phyloP scores from a whole-genome alignment of 2,329 filamentous ascomycete genomes.

The Ramularia endophylla region DNA sequence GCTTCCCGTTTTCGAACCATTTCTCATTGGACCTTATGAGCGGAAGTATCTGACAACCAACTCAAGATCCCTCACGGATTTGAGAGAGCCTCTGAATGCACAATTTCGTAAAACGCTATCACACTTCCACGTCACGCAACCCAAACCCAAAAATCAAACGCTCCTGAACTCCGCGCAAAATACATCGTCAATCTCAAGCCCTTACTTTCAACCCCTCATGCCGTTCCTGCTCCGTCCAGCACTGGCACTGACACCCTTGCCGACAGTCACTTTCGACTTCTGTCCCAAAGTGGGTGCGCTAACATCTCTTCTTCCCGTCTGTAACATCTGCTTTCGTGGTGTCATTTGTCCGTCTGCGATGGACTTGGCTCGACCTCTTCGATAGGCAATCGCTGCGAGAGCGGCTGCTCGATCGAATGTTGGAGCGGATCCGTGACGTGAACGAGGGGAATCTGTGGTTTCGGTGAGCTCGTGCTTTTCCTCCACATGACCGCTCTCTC shows the following conservation, averaged over 20 bases:
- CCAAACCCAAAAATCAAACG: too few relatives aligned
- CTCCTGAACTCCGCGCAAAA: too few relatives aligned
- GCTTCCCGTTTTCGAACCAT: too few relatives aligned
- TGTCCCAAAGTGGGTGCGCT: constrained; percentile 37
- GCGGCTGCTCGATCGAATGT: constrained; percentile 60
- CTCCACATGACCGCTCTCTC: constrained; percentile 10
- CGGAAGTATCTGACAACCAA: too few relatives aligned
- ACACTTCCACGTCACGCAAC: too few relatives aligned
- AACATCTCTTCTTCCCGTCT: constrained; percentile 42
- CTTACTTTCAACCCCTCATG: too few relatives aligned
- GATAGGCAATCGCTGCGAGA: constrained; percentile 66
- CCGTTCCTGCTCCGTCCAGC: background rate
- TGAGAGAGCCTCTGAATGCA: too few relatives aligned
- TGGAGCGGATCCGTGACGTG: constrained; percentile 15
- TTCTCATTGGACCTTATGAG: too few relatives aligned
- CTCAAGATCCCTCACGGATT: too few relatives aligned
- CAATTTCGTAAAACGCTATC: too few relatives aligned
- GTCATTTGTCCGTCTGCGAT: constrained; percentile 59
- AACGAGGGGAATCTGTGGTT: constrained; percentile 11
- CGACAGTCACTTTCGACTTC: constrained; percentile 9
- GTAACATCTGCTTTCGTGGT: constrained; percentile 54
- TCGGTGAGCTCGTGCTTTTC: constrained; percentile 16
- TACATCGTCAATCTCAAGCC: too few relatives aligned
- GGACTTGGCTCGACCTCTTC: constrained; percentile 64
- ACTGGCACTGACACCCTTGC: background rate